Evolutionary conservation across 2,329 filamentous ascomycete genomes (phyloP), one percentile per base, ranked within the genome.

Genomic region (Sporothrix luriei): DNA sequence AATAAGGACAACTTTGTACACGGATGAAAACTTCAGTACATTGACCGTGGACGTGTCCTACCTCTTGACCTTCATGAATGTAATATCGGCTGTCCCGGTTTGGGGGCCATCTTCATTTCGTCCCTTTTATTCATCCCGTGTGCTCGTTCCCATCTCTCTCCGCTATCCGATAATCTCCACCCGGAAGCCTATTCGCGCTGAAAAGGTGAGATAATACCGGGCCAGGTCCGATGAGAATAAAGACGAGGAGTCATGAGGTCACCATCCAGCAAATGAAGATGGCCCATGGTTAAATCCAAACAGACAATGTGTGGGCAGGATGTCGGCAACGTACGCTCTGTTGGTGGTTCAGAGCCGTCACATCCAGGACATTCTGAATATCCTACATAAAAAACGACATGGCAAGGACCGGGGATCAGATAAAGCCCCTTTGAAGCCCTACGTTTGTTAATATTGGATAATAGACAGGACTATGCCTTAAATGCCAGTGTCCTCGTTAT

Each of bases 321-420:
- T 33, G 33, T 33, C 33, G 33, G 33, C 33, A 33, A 6, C 7
- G 33, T 7, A 7, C 33, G 33, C 5, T 33, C 33, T 33, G 33
- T 33, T 33, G 33, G 33, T 33, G 33, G 33, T 33, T 6, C 29
- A 33, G 29, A 16, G 40, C 26, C 33, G n/a, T 21, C 55, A 59
- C 19, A 40, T 10, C 33, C 14, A 33, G 14, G 33, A 43, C 55
- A 40, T 13, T 24, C 10, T 3, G 21, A 24, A 61, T 61, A 24
- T 43, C n/a, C 33, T 43, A 48, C 40, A n/a, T 13, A 48, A 16
- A 62, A n/a, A 48, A 57, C 24, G 9, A 59, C 33, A 59, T n/a
- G 57, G n/a, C n/a, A 62, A 62, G 57, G 57, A 62, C 33, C 57
- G 38, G 38, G 38, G 33, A 43, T 62, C 57, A 26, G 57, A 62